Conservation (phyloP, 306 rosid species). For the Datisca glomerata region DNA sequence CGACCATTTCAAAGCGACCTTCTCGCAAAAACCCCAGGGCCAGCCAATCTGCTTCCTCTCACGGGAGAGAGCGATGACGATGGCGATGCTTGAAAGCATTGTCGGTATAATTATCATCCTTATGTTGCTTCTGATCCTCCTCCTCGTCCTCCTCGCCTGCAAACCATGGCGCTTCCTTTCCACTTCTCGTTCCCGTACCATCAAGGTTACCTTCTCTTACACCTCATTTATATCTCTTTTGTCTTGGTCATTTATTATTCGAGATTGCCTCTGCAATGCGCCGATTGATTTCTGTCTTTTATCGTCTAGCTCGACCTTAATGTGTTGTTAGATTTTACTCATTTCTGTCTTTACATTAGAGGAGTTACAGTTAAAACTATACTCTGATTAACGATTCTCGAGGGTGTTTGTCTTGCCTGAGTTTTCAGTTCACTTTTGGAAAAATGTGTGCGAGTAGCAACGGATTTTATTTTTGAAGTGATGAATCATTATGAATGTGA, state of each 20-base stretch:
- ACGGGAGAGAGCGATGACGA: conserved; percentile 42
- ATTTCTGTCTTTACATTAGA: no score
- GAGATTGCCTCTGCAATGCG: neutral
- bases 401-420: no score
- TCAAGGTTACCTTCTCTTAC: conserved; percentile 29
- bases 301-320: no score
- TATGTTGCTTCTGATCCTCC: conserved; percentile 74
- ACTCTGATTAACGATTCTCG: no score
- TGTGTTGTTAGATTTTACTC: no score
- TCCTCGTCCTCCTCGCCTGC: conserved; percentile 57
- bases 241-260: neutral
- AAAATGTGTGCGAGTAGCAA: no score
- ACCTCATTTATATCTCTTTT: neutral
- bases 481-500: no score
- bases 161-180: conserved; percentile 94
- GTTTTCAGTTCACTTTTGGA: no score
- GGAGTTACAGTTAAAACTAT: no score
- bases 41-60: conserved; percentile 31
- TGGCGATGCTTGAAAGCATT: conserved; percentile 57
- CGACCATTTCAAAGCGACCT: conserved; percentile 87
- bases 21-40: conserved; percentile 43
- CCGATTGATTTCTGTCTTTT: neutral
- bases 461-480: no score
- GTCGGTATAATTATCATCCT: conserved; percentile 55
- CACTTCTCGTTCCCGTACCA: conserved; percentile 31